These are phyloP conservation scores for Fusarium sp. DNA, from an alignment of 2,329 filamentous ascomycete genomes.

Conservation along the genomic window DNA sequence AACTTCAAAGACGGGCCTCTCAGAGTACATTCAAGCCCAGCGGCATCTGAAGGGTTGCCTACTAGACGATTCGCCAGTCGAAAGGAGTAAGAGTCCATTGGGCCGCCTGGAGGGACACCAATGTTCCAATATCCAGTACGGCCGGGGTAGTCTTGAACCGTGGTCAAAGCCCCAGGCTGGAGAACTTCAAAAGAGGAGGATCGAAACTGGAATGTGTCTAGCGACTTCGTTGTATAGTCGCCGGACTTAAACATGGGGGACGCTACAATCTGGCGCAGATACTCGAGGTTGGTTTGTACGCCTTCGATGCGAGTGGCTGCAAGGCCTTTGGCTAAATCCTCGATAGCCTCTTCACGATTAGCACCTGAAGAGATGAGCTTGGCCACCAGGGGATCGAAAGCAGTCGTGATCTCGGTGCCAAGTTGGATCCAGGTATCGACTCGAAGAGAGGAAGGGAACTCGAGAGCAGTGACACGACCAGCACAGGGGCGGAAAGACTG, in stretches of 20 bases:
- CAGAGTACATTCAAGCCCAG: conserved; percentile 52
- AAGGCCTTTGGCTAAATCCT: conserved; percentile 71
- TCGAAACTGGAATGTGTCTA: conserved; percentile 48
- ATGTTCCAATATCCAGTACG: conserved; percentile 53
- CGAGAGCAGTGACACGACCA: conserved; percentile 67
- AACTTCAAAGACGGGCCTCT: conserved; percentile 52
- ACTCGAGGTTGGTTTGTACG: conserved; percentile 52
- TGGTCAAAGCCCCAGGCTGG: conserved; percentile 51
- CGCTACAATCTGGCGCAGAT: conserved; percentile 47
- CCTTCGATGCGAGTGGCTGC: conserved; percentile 57
- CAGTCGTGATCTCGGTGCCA: conserved; percentile 77
- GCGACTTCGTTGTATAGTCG: conserved; percentile 49
- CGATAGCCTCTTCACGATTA: conserved; percentile 69
- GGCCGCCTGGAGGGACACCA: conserved; percentile 56
- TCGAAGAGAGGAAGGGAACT: conserved; percentile 65
- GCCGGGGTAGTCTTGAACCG: conserved; percentile 57
- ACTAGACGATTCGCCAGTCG: conserved; percentile 52
- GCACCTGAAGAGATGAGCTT: conserved; percentile 77
- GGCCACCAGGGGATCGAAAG: conserved; percentile 82
- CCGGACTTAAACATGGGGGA: conserved; percentile 46
- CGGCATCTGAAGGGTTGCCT: conserved; percentile 45
- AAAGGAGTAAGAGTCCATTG: conserved; percentile 55
- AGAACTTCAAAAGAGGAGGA: conserved; percentile 52
- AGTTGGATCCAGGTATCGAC: conserved; percentile 75
- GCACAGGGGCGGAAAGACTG: conserved; percentile 69